Evolutionary conservation across 257 asterid genomes (phyloP).

Genomic region (Osmanthus fragrans): DNA sequence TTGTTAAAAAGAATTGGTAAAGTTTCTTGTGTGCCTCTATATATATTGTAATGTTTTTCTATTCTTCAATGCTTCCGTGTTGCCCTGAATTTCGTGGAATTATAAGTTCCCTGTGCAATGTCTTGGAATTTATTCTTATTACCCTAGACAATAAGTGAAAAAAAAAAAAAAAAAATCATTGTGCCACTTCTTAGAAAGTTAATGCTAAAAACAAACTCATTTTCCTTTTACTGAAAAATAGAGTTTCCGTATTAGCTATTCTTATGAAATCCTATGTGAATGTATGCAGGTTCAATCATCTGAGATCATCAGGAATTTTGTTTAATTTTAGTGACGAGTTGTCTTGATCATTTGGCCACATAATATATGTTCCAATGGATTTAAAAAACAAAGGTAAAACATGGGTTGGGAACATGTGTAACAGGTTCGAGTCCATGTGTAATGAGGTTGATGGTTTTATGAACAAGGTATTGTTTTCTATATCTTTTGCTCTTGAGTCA

Average conservation of each 20-base stretch:
- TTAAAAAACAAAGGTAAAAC: conserved; percentile 37
- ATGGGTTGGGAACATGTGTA: conserved; percentile 70
- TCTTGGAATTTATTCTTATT: background rate
- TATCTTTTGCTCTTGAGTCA: background rate
- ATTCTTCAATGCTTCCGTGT: background rate
- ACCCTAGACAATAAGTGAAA: background rate
- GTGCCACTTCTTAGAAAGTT: background rate
- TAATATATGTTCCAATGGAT: conserved; percentile 35
- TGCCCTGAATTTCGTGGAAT: background rate
- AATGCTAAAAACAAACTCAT: background rate
- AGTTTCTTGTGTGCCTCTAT: background rate
- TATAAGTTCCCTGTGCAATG: background rate
- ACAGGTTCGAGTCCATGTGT: conserved; percentile 60
- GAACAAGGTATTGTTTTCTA: conserved; percentile 47
- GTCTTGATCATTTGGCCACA: conserved; percentile 19
- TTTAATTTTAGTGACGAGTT: conserved; percentile 13
- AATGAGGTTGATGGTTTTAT: conserved; percentile 72
- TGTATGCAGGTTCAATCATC: conserved; percentile 28
- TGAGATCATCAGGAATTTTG: conserved; percentile 7
- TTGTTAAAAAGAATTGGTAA: background rate
- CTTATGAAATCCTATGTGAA: conserved; percentile 9
- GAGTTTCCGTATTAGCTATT: background rate
- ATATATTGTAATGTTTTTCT: background rate
- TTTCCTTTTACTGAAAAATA: background rate
- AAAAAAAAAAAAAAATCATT: background rate